Percentiles rank a stretch among this genome's conserved stretches.
phyloP scores from a whole-genome alignment of 2,329 filamentous ascomycete species.

The Exophiala xenobiotica region DNA sequence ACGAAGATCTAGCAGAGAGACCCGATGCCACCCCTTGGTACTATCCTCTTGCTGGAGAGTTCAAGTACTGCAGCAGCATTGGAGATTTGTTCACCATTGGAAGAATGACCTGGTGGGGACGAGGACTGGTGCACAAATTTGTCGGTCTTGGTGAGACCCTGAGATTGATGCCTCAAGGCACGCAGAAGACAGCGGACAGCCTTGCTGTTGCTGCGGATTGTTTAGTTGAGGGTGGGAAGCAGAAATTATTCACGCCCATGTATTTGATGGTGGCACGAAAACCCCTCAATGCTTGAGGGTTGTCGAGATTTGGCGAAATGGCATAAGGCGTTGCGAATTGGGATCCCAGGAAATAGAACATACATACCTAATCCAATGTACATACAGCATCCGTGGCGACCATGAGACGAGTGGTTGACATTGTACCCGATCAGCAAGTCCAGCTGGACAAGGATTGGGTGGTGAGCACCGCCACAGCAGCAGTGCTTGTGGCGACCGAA shows the following conservation, averaged over 20 bases:
- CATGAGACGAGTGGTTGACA: too few species aligned
- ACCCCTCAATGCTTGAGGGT: conserved; percentile 47
- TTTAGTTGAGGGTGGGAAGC: conserved; percentile 78
- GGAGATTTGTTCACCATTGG: conserved; percentile 73
- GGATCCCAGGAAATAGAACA: neutral
- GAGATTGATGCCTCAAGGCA: conserved; percentile 74
- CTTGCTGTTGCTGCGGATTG: conserved; percentile 78
- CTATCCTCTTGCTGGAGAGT: conserved; percentile 83
- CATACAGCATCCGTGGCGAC: neutral
- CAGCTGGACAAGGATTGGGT: too few species aligned
- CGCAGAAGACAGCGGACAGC: conserved; percentile 92
- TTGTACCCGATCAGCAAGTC: too few species aligned
- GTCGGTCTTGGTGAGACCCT: conserved; percentile 74
- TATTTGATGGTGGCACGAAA: conserved; percentile 95
- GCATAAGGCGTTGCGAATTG: conserved; percentile 1
- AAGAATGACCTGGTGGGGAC: conserved; percentile 84
- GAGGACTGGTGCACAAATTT: conserved; percentile 71
- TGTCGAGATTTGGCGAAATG: neutral
- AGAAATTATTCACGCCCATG: conserved; percentile 98
- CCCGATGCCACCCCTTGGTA: conserved; percentile 83
- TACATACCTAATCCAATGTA: conserved; percentile 7
- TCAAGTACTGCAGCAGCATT: conserved; percentile 76
- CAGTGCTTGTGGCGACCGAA: too few species aligned
- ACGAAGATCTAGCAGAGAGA: conserved; percentile 82
- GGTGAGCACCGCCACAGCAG: too few species aligned